Base-by-base conservation (phyloP, 208 protist genomes). In the Leptomonas seymouri region DNA sequence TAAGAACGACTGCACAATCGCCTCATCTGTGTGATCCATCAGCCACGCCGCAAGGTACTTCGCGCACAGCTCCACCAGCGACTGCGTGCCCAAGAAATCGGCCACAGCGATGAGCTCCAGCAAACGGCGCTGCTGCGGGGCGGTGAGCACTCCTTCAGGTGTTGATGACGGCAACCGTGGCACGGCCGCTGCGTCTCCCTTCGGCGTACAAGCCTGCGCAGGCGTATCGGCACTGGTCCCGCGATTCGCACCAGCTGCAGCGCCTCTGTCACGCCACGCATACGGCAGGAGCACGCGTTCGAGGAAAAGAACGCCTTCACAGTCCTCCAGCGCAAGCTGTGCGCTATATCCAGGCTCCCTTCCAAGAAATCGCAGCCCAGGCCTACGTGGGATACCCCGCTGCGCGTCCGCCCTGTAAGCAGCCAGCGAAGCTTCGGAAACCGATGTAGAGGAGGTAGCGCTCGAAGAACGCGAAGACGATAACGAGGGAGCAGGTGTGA, bases 11-110 rank as follows among this genome's bases (percentile, higher is more conserved):
- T 71, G 21, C 27, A 89, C 57, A 15, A 93, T 76, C 7, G 88
- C 85, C 0, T 80, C 76, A 54, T 90, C 83, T 3, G 76, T 83
- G 21, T 67, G 15, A 23, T 84, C 81, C 78, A 89, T 81, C 25
- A 93, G 58, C 66, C 88, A 86, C 50, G 76, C 81, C n/a, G 72
- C 62, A 31, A 93, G 69, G 53, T 89, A 86, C 15, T 70, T 67
- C 20, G 71, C 76, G 45, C 82, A 89, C 46, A 80, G 41, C 21
- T 74, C 68, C 42, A 67, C 68, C 34, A 93, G 64, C 18, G 61
- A 71, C 28, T 54, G 54, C 28, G 85, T 80, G 45, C 83, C 82
- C 11, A 93, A 30, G 50, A 76, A 93, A 61, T 90, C 85, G 4
- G 82, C 88, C 12, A 81, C 65, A 14, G 80, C 69, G 25, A 89